These are phyloP conservation scores for Fusarium poae DNA, from an alignment of 2,329 filamentous ascomycete species.

Conservation along the genomic window DNA sequence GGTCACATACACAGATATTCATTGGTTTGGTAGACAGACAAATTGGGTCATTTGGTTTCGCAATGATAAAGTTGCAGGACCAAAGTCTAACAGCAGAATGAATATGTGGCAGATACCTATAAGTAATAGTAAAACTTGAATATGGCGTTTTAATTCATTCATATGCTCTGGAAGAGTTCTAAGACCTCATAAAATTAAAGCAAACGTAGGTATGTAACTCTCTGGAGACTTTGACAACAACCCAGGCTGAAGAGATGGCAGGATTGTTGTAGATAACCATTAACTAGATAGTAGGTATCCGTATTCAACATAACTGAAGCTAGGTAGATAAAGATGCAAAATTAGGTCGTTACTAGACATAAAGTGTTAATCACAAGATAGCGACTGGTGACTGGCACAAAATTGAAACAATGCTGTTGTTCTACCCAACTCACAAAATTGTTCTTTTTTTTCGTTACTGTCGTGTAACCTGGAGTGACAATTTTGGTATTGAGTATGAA, in stretches of 20 bases:
- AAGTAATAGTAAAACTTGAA: neutral
- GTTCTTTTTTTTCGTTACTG: neutral
- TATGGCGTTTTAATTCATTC: neutral
- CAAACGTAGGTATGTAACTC: neutral
- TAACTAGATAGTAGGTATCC: too few species aligned
- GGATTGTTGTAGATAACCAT: too few species aligned
- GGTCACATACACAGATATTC: neutral
- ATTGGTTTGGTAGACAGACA: neutral
- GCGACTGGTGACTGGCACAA: neutral
- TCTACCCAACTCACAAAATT: neutral
- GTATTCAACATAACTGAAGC: neutral
- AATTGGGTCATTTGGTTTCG: neutral
- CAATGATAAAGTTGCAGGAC: slow-evolving; percentile 7
- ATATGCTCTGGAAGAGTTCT: neutral
- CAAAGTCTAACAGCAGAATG: neutral
- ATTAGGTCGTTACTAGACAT: neutral
- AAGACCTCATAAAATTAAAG: too few species aligned
- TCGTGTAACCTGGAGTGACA: neutral
- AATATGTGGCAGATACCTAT: neutral
- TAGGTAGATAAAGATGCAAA: neutral
- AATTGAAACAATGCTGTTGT: neutral
- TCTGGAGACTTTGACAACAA: neutral
- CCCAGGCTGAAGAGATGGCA: neutral
- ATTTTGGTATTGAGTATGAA: neutral
- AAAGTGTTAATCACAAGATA: neutral